Evolutionary conservation across 2,329 filamentous ascomycete genomes (phyloP), one percentile per base, ranked within the genome.

Genomic region (Fusarium aywerte): DNA sequence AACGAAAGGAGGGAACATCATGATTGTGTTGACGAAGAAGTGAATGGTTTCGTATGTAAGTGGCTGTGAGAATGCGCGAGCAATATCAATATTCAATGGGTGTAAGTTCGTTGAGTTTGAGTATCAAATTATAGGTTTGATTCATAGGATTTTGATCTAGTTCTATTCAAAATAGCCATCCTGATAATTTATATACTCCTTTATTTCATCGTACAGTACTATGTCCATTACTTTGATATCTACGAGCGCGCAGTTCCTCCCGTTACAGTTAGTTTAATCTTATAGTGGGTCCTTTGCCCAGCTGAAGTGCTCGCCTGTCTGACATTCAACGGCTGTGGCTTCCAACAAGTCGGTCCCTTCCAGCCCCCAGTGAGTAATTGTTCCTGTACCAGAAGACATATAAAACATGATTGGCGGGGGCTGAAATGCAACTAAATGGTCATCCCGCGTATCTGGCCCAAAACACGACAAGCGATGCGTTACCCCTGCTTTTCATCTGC

Each of bases 1-100:
- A 4, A 66, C 63, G 20, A 62, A 66, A 3, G 58, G 56, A 6
- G 63, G 63, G 9, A 62, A 66, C 20, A 66, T 62, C 57, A 66
- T 66, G 15, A 6, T 42, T 35, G 15, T 9, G 9, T 27, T 27
- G 27, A n/a, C n/a, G 27, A 27, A 27, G 23, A n/a, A 13, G 4
- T 16, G 16, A n/a, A 42, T 12, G 21, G 15, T n/a, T 47, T 16
- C n/a, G 2, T 2, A 10, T 47, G 12, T 21, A 45, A 32, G 18
- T n/a, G 27, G 12, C 11, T 43, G 27, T 3, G 5, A 18, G n/a
- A 16, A 27, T 27, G 27, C 8, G 27, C 27, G 27, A 27, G 27
- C 27, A 10, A 27, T 27, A 10, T 27, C 8, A 27, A 27, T 27
- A 7, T 27, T 27, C 27, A 27, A 10, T 10, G 11, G 8, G 9